phyloP scores from a whole-genome alignment of 345 rosid genomes.

The Populus davidiana region DNA sequence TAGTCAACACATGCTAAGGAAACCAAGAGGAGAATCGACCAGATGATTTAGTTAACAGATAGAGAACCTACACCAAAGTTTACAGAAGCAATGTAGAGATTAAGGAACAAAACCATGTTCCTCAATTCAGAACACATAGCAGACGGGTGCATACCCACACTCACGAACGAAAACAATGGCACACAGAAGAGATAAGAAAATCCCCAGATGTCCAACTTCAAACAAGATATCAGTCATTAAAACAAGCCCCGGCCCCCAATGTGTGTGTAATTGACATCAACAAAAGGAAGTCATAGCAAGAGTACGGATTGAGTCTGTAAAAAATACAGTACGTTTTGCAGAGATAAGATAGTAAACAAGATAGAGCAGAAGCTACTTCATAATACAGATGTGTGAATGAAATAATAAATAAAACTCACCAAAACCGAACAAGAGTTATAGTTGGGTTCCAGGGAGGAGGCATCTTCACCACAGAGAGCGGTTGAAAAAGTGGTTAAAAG shows the following conservation, averaged over 20 bases:
- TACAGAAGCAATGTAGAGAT: background rate
- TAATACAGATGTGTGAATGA: too few relatives aligned
- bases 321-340: too few relatives aligned
- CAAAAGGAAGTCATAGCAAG: too few relatives aligned
- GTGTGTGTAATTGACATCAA: too few relatives aligned
- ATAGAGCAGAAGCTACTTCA: too few relatives aligned
- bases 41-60: background rate
- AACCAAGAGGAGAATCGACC: background rate
- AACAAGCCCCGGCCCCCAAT: background rate
- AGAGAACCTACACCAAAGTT: background rate
- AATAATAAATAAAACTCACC: conserved; percentile 42
- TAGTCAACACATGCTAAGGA: background rate
- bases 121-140: background rate
- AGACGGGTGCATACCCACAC: background rate
- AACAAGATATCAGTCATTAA: background rate
- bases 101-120: background rate
- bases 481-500: conserved; percentile 45
- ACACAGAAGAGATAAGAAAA: background rate
- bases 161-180: background rate
- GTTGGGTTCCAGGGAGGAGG: conserved; percentile 11
- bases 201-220: background rate
- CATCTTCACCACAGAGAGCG: conserved; percentile 28
- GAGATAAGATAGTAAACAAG: too few relatives aligned
- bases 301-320: too few relatives aligned
- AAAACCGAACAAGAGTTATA: background rate